Base-by-base conservation (phyloP, 2,329 filamentous ascomycete species). In the Cadophora sp. region DNA sequence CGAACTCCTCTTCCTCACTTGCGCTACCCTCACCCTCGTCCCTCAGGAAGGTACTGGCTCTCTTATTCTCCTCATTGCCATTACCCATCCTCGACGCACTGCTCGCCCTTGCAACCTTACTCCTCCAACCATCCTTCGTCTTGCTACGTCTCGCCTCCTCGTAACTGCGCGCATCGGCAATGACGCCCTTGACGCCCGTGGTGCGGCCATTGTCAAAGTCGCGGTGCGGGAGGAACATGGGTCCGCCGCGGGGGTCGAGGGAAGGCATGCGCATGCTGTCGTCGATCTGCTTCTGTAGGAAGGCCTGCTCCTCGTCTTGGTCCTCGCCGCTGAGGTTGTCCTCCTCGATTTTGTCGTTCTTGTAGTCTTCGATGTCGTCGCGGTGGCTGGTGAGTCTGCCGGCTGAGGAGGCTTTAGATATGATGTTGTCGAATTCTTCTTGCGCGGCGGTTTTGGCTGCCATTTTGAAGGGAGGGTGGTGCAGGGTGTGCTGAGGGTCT, bases 131-230 rank as follows among this genome's bases (percentile, higher is more conserved):
- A n/a, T 70, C 73, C 48, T 62, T 65, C 24, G 30, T 74, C 61
- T 47, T 30, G 16, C 61, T 58, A 56, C 83, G 83, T 72, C 85
- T 84, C 14, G 91, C 90, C 74, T 87, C 83, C 80, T 93, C 90
- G 78, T 91, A 95, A 74, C 89, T 88, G 75, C 91, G 85, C 45
- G 92, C 92, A 77, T 96, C 92, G 73, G 92, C 91, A 75, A 96
- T 95, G 78, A 96, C 92, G 70, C 92, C 92, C 82, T 95, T 95
- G 72, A 94, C 92, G 56, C 92, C 92, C 2, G 92, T 95, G 72
- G 91, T 89, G 71, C 88, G 86, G 66, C 90, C 89, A 62, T 82
- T 87, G 77, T 92, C 87, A 75, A 90, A 90, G 65, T 83, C 84
- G 14, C 82, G 81, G 11, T 87, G 87, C 16, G 88, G 88, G 68